A percentile compares a stretch with the other conserved stretches of the same genome.
Conservation (phyloP, 371 early-diverging fungal species). For the Haplosporangium sp. region DNA sequence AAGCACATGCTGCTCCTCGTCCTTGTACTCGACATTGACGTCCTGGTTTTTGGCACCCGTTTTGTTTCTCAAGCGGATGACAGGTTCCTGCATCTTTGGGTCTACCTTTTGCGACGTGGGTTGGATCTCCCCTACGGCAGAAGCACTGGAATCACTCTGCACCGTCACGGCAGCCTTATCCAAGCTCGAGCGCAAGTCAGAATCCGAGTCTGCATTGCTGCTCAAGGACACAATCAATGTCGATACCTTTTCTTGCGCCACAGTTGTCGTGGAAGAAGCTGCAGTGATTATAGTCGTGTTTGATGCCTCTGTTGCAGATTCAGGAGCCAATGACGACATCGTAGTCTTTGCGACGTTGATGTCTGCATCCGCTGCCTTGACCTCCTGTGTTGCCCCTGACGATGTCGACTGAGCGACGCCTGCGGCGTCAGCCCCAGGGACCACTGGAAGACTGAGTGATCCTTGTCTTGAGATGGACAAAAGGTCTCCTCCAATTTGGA, state of each 20-base stretch:
- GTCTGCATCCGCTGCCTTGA: background rate
- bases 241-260: no score
- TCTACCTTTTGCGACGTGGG: background rate
- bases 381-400: background rate
- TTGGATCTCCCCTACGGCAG: background rate
- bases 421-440: background rate
- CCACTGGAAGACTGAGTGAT: constrained; percentile 12
- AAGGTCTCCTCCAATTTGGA: constrained; percentile 8
- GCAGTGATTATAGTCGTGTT: no score
- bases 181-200: no score
- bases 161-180: no score
- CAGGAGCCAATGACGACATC: no score
- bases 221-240: no score
- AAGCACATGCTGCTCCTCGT: constrained; percentile 47
- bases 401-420: background rate
- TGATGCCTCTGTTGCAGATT: no score
- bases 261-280: no score
- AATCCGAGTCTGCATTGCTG: no score
- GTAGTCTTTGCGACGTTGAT: no score
- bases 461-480: constrained; percentile 12
- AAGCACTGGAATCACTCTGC: background rate
- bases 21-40: background rate
- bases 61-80: constrained; percentile 7
- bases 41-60: background rate
- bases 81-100: constrained; percentile 3